A percentile compares a stretch with the other conserved stretches of the same genome.
Conservation (phyloP, 1,139 yeast species). For the Taiozyma onychis region DNA sequence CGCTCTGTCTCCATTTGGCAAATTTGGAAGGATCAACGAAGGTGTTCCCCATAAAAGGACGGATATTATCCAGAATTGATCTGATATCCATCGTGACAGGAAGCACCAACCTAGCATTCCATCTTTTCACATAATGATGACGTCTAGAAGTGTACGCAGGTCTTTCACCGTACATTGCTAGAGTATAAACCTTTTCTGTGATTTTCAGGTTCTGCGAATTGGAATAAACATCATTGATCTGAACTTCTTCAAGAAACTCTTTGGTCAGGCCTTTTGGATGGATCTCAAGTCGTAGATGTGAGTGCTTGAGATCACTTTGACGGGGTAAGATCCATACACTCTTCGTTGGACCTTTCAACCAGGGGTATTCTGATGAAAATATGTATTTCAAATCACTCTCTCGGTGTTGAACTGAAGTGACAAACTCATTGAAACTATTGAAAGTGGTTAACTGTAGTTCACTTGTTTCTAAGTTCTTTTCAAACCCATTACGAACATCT, state of each 20-base stretch:
- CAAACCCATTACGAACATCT: slow-evolving; percentile 1
- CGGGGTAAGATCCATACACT: slow-evolving; percentile 14
- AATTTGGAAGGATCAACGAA: slow-evolving; percentile 20
- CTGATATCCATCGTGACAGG: slow-evolving; percentile 19
- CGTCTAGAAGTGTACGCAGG: slow-evolving; percentile 7
- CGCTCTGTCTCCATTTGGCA: slow-evolving; percentile 28
- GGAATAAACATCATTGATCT: slow-evolving; percentile 2
- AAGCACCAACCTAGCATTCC: slow-evolving; percentile 14
- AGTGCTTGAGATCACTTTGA: slow-evolving; percentile 1
- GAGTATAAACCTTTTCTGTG: slow-evolving; percentile 10
- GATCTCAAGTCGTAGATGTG: slow-evolving; percentile 16
- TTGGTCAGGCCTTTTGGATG: slow-evolving; percentile 12
- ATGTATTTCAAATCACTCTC: slow-evolving; percentile 2
- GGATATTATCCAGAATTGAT: slow-evolving; percentile 17
- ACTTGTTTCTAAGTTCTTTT: slow-evolving; percentile 15
- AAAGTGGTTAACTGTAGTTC: slow-evolving; percentile 27
- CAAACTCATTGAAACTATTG: slow-evolving; percentile 25
- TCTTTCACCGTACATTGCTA: slow-evolving; percentile 12
- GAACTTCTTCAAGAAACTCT: slow-evolving; percentile 11
- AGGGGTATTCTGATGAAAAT: slow-evolving; percentile 20
- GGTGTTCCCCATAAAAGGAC: slow-evolving; percentile 16
- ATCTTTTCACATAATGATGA: slow-evolving; percentile 19
- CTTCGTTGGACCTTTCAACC: slow-evolving; percentile 15
- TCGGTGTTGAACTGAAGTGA: slow-evolving; percentile 9
- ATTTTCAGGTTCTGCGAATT: not conserved